Base-by-base conservation (phyloP, 495 filamentous ascomycete genomes). In the Apodospora peruviana region DNA sequence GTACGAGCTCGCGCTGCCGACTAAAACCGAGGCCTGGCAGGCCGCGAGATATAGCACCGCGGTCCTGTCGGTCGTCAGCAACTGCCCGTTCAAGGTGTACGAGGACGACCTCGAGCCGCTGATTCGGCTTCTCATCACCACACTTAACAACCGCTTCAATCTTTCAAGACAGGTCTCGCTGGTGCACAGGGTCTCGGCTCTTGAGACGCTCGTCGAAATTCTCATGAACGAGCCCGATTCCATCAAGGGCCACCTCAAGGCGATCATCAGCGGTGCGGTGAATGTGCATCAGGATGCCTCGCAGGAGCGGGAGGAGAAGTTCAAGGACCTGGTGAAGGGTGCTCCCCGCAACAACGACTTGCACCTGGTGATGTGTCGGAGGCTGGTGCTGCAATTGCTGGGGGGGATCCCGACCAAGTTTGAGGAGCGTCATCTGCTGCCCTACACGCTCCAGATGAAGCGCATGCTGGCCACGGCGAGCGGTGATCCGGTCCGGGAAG, bases 401-500 rank as follows among this genome's bases (percentile, higher is more conserved):
- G 62, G 55, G 0, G 59, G 55, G 35, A 55, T 76, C 0, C 69
- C 73, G 2, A 36, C 27, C 20, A 60, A 60, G 51, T 75, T 69
- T 50, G 72, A 75, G 51, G 58, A 62, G 36, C 58, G 67, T 4
- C 48, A 67, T 45, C 46, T 75, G 20, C 47, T 73, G 39, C 54
- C 63, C 0, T 56, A 66, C 37, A 48, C 66, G 21, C 60, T 45
- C 42, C 50, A 51, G 19, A 55, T 75, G 42, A 60, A 66, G 47
- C 57, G 70, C 2, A 64, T 72, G 50, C 49, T 76, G 44, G 63
- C 68, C 3, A 38, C 52, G 14, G 70, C 72, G 12, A 70, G 71
- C 29, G 73, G 72, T 2, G 69, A 76, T 52, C 52, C 68, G 25
- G 70, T 70, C 3, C 56, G 73, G 42, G 70, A 67, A 47, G 62